Evolutionary conservation across 768 basidiomycete genomes (phyloP), one percentile per base, ranked within the genome.

Genomic region (Coprinellus aureogranulatus): DNA sequence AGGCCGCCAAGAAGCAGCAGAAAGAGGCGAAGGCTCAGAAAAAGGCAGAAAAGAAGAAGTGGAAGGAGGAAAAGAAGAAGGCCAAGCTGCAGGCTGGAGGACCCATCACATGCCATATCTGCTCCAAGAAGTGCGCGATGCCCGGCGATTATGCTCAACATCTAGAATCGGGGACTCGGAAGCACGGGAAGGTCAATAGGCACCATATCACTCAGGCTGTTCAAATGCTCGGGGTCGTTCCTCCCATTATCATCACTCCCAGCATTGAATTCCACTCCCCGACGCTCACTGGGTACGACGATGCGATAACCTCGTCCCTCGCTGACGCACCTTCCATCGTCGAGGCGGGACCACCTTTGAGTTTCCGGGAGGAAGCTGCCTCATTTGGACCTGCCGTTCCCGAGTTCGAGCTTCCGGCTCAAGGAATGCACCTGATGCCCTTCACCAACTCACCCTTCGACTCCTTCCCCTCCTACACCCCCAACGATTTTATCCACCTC

Each of bases 121-220:
- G 84, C 59, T 55, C 68, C 44, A 71, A 61, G 61, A 58, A 80
- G 57, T 81, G 84, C 67, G 62, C 64, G 54, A 72, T 79, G n/a
- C 71, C 64, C 45, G 77, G 85, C 6, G 81, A 84, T 6, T 73
- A 89, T 47, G 65, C 82, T 30, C 77, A 81, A 39, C 88, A 90
- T 66, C 76, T 88, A 64, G 89, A 90, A 64, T 72, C 77, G 8
- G 87, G 87, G 1, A 59, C 65, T 2, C 89, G 89, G 34, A 34
- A 34, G 14, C 34, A 34, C 14, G 6, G 8, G 65, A 78, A 81
- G 10, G 67, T 81, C 34, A 63, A 65, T 30, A 71, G 73, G 54
- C 61, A 77, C 58, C 57, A 71, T 44, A 67, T 86, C 44, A 75
- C 84, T 68, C 66, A 64, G 40, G 70, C 66, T 53, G 72, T 85